Conservation (phyloP, 768 basidiomycete genomes). For the Kondoa subrosea region DNA sequence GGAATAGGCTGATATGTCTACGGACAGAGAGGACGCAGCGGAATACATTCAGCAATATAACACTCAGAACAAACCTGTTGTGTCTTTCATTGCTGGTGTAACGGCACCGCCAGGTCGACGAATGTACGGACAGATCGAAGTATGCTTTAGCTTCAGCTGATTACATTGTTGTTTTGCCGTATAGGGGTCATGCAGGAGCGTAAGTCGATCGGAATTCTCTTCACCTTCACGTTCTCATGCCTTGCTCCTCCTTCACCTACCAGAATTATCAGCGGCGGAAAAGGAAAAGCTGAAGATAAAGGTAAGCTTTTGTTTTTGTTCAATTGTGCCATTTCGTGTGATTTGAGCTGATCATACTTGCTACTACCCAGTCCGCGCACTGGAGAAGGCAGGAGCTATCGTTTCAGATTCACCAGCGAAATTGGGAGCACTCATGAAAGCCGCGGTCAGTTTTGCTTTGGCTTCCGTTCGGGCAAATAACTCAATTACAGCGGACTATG, state of each 20-base stretch:
- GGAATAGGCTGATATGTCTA: no score
- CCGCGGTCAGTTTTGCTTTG: not conserved
- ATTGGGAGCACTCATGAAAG: constrained; percentile 62
- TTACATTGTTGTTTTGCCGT: not conserved
- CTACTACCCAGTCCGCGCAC: constrained; percentile 28
- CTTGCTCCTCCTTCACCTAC: no score
- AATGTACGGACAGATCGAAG: constrained; percentile 42
- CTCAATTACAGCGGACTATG: no score
- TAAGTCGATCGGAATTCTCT: no score
- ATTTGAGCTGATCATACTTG: no score
- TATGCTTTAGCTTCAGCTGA: not conserved
- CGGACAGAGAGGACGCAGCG: constrained; percentile 94
- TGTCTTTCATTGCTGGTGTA: constrained; percentile 92
- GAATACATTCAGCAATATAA: constrained; percentile 88
- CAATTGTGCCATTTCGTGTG: no score
- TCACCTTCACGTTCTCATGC: no score
- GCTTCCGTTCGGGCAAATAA: no score
- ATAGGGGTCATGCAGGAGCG: constrained; percentile 42
- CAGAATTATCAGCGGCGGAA: constrained; percentile 88
- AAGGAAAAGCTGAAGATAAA: constrained; percentile 85
- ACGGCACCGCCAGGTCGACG: constrained; percentile 94
- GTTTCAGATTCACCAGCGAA: constrained; percentile 91
- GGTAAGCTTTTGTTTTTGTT: constrained; percentile 44
- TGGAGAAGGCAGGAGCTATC: constrained; percentile 77
- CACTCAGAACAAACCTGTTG: constrained; percentile 83